A percentile compares a stretch with the other conserved stretches of the same genome.
These are phyloP conservation scores for Eustoma russellianum DNA, from an alignment of 257 asterid genomes.

Conservation along the genomic window DNA sequence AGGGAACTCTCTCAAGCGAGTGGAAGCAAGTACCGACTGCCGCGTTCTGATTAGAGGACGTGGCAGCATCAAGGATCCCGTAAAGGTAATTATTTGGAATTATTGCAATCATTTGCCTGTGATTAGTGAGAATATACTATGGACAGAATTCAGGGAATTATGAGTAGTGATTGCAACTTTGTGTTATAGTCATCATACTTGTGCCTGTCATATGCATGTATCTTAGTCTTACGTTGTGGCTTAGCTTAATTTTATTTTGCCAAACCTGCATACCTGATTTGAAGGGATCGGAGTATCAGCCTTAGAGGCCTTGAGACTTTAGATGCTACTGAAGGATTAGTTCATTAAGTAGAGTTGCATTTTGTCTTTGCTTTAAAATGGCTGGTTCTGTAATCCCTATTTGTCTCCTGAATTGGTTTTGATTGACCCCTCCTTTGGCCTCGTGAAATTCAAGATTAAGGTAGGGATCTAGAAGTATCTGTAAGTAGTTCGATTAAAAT, in stretches of 20 bases:
- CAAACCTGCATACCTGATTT: neutral
- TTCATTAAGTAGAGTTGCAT: no score
- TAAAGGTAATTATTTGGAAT: conserved; percentile 40
- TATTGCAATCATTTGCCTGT: neutral
- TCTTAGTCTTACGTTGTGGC: neutral
- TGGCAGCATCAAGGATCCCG: conserved; percentile 97
- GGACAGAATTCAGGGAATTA: neutral
- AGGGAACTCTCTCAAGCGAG: conserved; percentile 97
- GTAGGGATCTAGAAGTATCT: no score
- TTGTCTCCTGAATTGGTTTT: no score
- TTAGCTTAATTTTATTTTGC: neutral
- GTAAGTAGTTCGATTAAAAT: no score
- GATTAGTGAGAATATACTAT: neutral
- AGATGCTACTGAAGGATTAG: neutral
- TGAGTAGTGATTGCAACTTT: no score
- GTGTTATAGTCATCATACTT: no score
- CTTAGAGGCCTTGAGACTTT: neutral
- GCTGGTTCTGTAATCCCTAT: no score
- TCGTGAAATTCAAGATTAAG: no score
- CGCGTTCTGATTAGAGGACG: conserved; percentile 97
- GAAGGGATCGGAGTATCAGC: neutral
- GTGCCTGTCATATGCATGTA: no score
- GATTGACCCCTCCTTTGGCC: no score
- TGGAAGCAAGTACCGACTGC: conserved; percentile 90
- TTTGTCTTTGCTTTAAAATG: no score